Evolutionary conservation across 2,329 filamentous ascomycete species (phyloP).

Genomic region (Trichophyton schoenleinii): DNA sequence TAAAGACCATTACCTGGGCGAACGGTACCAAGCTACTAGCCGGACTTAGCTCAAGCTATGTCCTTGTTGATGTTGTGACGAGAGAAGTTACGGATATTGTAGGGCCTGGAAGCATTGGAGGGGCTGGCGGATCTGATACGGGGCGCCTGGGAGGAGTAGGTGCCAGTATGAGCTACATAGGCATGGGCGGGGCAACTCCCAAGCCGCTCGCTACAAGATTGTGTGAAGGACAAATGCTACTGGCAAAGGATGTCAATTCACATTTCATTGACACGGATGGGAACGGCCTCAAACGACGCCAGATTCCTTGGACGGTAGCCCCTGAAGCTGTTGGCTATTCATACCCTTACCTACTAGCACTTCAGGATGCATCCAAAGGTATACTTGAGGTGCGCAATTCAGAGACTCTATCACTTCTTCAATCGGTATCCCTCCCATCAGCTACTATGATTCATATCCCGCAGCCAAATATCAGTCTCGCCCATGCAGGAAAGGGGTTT

Average conservation of each 20-base stretch:
- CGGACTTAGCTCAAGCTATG: constrained; percentile 83
- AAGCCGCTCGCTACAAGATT: constrained; percentile 78
- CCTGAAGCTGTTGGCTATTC: constrained; percentile 91
- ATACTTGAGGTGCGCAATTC: constrained; percentile 84
- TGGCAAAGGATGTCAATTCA: constrained; percentile 97
- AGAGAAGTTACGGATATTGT: constrained; percentile 64
- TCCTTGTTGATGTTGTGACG: constrained; percentile 72
- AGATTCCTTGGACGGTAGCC: constrained; percentile 82
- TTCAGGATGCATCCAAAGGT: constrained; percentile 73
- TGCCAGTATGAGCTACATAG: constrained; percentile 92
- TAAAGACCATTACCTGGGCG: constrained; percentile 85
- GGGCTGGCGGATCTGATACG: constrained; percentile 50
- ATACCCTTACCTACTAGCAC: constrained; percentile 83
- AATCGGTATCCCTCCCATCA: constrained; percentile 68
- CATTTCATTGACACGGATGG: constrained; percentile 79
- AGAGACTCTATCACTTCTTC: constrained; percentile 76
- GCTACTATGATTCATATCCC: constrained; percentile 82
- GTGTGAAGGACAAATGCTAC: constrained; percentile 67
- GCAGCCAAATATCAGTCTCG: constrained; percentile 83
- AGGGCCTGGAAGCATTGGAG: constrained; percentile 59
- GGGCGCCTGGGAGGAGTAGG: constrained; percentile 71
- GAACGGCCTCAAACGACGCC: constrained; percentile 66
- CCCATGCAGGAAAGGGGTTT: constrained; percentile 91
- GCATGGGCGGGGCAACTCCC: constrained; percentile 79
- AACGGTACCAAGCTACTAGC: constrained; percentile 75